Conservation (phyloP, 352 stramenopile genomes). For the Peronospora destructor region DNA sequence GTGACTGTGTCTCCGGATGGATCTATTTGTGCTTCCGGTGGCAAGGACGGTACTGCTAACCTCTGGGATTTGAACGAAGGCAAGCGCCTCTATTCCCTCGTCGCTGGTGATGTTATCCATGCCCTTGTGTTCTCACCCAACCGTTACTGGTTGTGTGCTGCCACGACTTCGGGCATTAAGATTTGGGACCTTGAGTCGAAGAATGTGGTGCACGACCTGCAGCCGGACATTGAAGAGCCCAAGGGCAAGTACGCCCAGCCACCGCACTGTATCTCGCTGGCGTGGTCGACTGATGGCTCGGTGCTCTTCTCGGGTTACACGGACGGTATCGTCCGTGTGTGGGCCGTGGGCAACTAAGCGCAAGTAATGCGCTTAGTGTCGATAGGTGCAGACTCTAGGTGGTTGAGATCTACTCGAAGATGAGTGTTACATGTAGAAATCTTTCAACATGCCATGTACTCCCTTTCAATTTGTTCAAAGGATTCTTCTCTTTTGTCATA, state of each 20-base stretch:
- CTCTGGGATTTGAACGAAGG: slow-evolving; percentile 99
- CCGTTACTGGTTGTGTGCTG: slow-evolving; percentile 99
- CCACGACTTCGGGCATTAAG: slow-evolving; percentile 98
- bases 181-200: slow-evolving; percentile 99
- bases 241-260: slow-evolving; percentile 91
- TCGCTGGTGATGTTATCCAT: slow-evolving; percentile 95
- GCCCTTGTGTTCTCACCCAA: slow-evolving; percentile 99
- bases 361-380: neutral
- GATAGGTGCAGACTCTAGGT: slow-evolving; percentile 4
- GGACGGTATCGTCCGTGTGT: slow-evolving; percentile 97
- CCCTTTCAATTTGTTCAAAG: slow-evolving; percentile 10
- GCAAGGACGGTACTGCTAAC: slow-evolving; percentile 99
- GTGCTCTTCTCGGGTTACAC: slow-evolving; percentile 99
- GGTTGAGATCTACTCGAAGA: slow-evolving; percentile 9
- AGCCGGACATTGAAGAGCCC: slow-evolving; percentile 86
- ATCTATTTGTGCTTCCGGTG: slow-evolving; percentile 97
- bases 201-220: slow-evolving; percentile 96
- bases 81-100: slow-evolving; percentile 98
- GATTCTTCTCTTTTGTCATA: neutral
- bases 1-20: slow-evolving; percentile 99
- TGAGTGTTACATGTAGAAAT: slow-evolving; percentile 17
- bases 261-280: slow-evolving; percentile 95
- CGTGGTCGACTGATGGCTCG: slow-evolving; percentile 96
- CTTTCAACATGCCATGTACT: slow-evolving; percentile 23
- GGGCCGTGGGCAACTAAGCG: slow-evolving; percentile 82